A percentile compares a stretch with the other conserved stretches of the same genome.
Evolutionary conservation across 805 yeast genomes (phyloP).

Genomic region (Clavispora phyllophila): DNA sequence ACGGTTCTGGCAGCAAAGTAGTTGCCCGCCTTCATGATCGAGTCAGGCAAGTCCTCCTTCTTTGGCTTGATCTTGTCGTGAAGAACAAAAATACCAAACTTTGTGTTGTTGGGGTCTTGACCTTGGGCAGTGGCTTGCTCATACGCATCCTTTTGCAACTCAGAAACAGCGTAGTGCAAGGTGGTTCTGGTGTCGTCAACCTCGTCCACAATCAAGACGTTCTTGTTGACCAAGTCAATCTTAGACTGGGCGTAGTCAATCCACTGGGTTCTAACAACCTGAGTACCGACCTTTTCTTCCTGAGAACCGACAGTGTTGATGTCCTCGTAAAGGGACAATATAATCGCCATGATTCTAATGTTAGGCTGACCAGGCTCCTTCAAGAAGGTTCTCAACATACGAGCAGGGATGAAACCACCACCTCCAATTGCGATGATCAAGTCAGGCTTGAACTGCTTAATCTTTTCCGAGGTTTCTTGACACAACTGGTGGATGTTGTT

Average conservation of each 20-base stretch:
- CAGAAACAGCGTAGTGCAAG: slow-evolving; percentile 75
- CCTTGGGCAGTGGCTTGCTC: slow-evolving; percentile 57
- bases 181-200: slow-evolving; percentile 93
- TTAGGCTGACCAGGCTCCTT: slow-evolving; percentile 86
- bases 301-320: slow-evolving; percentile 49
- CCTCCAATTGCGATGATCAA: slow-evolving; percentile 91
- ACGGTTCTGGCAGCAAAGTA: slow-evolving; percentile 73
- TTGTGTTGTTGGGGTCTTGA: slow-evolving; percentile 55
- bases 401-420: slow-evolving; percentile 96
- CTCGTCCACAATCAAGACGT: slow-evolving; percentile 79
- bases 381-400: slow-evolving; percentile 88
- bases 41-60: slow-evolving; percentile 64
- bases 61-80: slow-evolving; percentile 82
- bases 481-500: slow-evolving; percentile 80
- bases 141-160: slow-evolving; percentile 59
- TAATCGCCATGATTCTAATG: slow-evolving; percentile 91
- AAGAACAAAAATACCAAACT: slow-evolving; percentile 71
- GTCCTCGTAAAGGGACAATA: slow-evolving; percentile 86
- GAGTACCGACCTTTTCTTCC: slow-evolving; percentile 15
- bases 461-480: slow-evolving; percentile 55
- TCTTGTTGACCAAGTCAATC: slow-evolving; percentile 62
- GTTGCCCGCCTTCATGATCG: slow-evolving; percentile 56
- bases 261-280: slow-evolving; percentile 88
- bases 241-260: slow-evolving; percentile 70
- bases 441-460: slow-evolving; percentile 38